Conservation (phyloP, 495 filamentous ascomycete species). For the Tuber microsphaerosporum region DNA sequence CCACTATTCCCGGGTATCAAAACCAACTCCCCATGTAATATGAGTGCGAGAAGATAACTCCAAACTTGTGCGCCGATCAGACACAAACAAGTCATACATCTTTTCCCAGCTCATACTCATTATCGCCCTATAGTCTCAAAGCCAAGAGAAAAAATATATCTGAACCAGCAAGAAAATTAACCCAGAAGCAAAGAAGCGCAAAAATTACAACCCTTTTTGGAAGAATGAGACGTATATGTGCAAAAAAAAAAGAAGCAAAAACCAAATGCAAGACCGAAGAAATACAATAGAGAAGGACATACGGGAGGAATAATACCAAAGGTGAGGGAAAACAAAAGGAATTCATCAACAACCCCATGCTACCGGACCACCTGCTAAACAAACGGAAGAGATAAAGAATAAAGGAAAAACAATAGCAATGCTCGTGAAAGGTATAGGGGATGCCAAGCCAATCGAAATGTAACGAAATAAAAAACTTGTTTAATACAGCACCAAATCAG, state of each 20-base stretch:
- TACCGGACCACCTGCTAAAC: slow-evolving; percentile 27
- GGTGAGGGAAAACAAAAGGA: slow-evolving; percentile 25
- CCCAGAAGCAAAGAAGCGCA: slow-evolving; percentile 21
- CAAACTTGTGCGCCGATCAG: not conserved
- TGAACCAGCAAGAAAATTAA: slow-evolving; percentile 9
- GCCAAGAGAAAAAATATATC: slow-evolving; percentile 20
- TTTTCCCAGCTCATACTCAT: slow-evolving; percentile 10
- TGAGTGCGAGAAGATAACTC: slow-evolving; percentile 19
- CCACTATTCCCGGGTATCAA: slow-evolving; percentile 9
- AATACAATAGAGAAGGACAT: slow-evolving; percentile 27
- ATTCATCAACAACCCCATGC: slow-evolving; percentile 35
- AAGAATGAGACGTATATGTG: slow-evolving; percentile 17
- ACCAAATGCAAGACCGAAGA: slow-evolving; percentile 23
- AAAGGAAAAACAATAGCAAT: slow-evolving; percentile 36
- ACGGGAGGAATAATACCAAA: slow-evolving; percentile 22
- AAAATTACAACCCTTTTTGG: slow-evolving; percentile 39
- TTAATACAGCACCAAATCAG: slow-evolving; percentile 16
- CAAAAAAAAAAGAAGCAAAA: slow-evolving; percentile 25
- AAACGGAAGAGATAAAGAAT: slow-evolving; percentile 5
- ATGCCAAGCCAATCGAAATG: slow-evolving; percentile 22
- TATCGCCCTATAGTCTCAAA: slow-evolving; percentile 18
- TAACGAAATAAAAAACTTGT: slow-evolving; percentile 24
- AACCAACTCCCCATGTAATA: slow-evolving; percentile 11
- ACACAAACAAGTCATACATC: slow-evolving; percentile 14
- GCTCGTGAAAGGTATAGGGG: slow-evolving; percentile 19